A percentile compares a stretch with the other conserved stretches of the same genome.
Conservation (phyloP, 1,284 basidiomycete species). For the Ceratobasidium theobromae region DNA sequence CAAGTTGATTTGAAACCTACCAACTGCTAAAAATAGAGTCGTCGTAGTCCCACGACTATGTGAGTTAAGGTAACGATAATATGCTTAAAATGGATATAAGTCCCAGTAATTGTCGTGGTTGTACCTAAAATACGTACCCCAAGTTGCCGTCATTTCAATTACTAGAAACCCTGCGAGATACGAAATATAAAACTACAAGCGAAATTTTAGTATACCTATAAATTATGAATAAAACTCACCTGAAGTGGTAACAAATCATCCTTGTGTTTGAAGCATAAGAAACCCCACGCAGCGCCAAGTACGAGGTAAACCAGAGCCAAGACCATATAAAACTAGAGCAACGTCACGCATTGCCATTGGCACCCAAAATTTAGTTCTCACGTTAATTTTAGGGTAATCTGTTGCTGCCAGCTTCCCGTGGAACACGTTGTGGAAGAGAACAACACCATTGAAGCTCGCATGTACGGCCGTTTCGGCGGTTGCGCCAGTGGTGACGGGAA, state of each 20-base stretch:
- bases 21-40: constrained; percentile 82
- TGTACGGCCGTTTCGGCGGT: constrained; percentile 51
- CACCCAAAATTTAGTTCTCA: constrained; percentile 47
- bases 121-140: constrained; percentile 53
- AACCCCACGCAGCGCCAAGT: constrained; percentile 76
- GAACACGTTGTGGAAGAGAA: constrained; percentile 89
- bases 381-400: constrained; percentile 97
- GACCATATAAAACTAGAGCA: constrained; percentile 76
- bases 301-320: constrained; percentile 78
- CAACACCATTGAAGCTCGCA: constrained; percentile 77
- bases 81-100: constrained; percentile 51
- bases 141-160: constrained; percentile 91
- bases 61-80: constrained; percentile 88
- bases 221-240: constrained; percentile 47
- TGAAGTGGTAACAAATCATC: constrained; percentile 85
- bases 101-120: background rate
- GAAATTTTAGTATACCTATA: constrained; percentile 25
- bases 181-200: constrained; percentile 85
- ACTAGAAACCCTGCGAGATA: constrained; percentile 85
- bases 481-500: constrained; percentile 66
- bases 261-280: constrained; percentile 79
- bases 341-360: background rate
- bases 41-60: constrained; percentile 75
- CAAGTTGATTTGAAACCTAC: constrained; percentile 52
- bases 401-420: constrained; percentile 86